Base-by-base conservation (phyloP, 257 asterid species). In the Agastache rugosa region DNA sequence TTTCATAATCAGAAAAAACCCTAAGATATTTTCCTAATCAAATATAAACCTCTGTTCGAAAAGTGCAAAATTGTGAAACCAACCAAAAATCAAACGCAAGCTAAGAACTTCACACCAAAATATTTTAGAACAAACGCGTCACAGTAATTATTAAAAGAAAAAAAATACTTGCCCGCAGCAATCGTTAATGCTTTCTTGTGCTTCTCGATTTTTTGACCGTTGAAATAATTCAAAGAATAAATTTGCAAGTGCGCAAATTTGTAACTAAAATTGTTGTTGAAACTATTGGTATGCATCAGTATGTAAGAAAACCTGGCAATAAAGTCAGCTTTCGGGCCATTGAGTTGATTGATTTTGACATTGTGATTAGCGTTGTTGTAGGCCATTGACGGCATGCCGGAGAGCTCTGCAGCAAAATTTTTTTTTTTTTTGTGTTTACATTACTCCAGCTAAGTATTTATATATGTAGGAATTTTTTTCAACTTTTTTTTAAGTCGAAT, bases 131-230 rank as follows among this genome's bases (percentile, higher is more conserved):
- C 16, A 11, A 37, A 71, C 0, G 16, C 10, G 23, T 60, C 7
- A 5, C 8, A 7, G 15, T 25, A 48, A 27, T 12, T 51, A 55
- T 63, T 10, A 53, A 29, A 14, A 48, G 11, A 0, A 1, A 71
- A 15, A 15, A 44, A 58, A 34, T 1, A 51, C 23, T 65, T 77
- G 86, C 98, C 97, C 23, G 93, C 74, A 82, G 98, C 98, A 75
- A 93, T 91, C 61, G 98, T 96, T 47, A 93, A 77, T 65, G 89
- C 59, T 86, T 79, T 91, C 73, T 90, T 78, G 83, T 91, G 98
- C 56, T 86, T 84, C 66, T 84, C 88, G 64, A 91, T 84, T 71
- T 72, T 81, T 78, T 81, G 89, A 83, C 86, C 80, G 90, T 97
- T 93, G 59, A 37, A 60, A 69, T 15, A 69, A 73, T 23, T 31